Base-by-base conservation (phyloP, 139 green algal genomes). In the Chlamydomonas sp. region DNA sequence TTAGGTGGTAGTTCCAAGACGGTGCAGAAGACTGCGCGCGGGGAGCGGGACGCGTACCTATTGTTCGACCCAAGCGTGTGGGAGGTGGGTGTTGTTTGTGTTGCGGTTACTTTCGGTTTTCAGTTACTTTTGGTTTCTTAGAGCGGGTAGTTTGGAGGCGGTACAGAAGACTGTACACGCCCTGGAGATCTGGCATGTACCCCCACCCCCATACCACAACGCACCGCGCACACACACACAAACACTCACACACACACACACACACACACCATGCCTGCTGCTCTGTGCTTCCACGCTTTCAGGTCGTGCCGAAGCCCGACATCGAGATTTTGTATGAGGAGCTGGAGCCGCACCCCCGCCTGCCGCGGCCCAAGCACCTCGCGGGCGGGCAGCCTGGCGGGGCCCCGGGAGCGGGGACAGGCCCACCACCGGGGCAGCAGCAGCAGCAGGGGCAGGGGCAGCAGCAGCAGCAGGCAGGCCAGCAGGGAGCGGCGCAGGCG, bases 1-100 rank as follows among this genome's bases (percentile, higher is more conserved):
- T n/a, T n/a, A n/a, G n/a, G n/a, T n/a, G n/a, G n/a, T n/a, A n/a
- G n/a, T n/a, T n/a, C n/a, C 78, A 90, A 84, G 0, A 80, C 90
- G 0, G 49, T 87, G 24, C 77, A 88, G 62, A 97, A 97, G 71
- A 92, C 80, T 1, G 76, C 84, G n/a, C 70, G 71, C 22, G 76
- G 81, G 48, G 92, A 98, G 81, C 88, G 89, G 26, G 90, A 91
- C 26, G 85, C 87, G 1, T 98, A 94, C 81, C 83, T 91, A 48
- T 78, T 98, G 34, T 98, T 98, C 73, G 93, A 98, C 78, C 81
- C 84, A 29, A 22, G 65, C 39, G 79, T 79, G 4, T 98, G 93
- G 93, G 88, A 96, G 72, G 76, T 83, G 20, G n/a, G n/a, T n/a
- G n/a, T n/a, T n/a, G n/a, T n/a, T n/a, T n/a, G n/a, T n/a, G n/a